These are phyloP conservation scores for Suhomyces chickasaworum DNA, from an alignment of 1,139 yeast species.

Conservation along the genomic window DNA sequence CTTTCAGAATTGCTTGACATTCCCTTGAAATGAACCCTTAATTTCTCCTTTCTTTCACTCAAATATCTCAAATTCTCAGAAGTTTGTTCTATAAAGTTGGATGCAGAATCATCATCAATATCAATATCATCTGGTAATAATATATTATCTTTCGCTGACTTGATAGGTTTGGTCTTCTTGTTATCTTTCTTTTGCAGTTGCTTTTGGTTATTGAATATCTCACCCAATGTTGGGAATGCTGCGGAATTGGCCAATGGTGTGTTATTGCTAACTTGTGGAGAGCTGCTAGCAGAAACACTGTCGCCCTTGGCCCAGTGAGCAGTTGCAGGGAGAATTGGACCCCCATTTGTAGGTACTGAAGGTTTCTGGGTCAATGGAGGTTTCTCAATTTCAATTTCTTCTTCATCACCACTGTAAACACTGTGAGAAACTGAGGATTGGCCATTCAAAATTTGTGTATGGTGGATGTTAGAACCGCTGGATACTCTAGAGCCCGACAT, in stretches of 20 bases:
- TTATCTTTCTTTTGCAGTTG: constrained; percentile 33
- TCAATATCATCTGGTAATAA: constrained; percentile 44
- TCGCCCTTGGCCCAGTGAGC: constrained; percentile 57
- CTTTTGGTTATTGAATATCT: constrained; percentile 52
- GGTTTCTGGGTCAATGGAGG: constrained; percentile 9
- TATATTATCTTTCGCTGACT: constrained; percentile 29
- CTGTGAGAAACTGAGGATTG: constrained; percentile 3
- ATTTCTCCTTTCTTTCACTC: constrained; percentile 34
- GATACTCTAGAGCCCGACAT: constrained; percentile 22
- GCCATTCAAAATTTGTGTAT: constrained; percentile 11
- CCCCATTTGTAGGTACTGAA: constrained; percentile 15
- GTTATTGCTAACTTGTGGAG: constrained; percentile 40
- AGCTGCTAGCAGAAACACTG: constrained; percentile 29
- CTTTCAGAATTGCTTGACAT: constrained; percentile 21
- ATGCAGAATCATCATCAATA: constrained; percentile 41
- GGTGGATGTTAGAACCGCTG: constrained; percentile 18
- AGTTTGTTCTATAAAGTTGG: constrained; percentile 40
- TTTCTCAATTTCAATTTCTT: constrained; percentile 17
- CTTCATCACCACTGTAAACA: constrained; percentile 25
- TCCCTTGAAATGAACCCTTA: constrained; percentile 37
- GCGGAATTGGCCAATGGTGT: constrained; percentile 52
- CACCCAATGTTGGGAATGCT: constrained; percentile 75
- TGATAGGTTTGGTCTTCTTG: constrained; percentile 31
- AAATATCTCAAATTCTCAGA: constrained; percentile 36
- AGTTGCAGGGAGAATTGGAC: constrained; percentile 54